Base-by-base conservation (phyloP, 2,329 filamentous ascomycete genomes). In the Grosmannia penicillata region DNA sequence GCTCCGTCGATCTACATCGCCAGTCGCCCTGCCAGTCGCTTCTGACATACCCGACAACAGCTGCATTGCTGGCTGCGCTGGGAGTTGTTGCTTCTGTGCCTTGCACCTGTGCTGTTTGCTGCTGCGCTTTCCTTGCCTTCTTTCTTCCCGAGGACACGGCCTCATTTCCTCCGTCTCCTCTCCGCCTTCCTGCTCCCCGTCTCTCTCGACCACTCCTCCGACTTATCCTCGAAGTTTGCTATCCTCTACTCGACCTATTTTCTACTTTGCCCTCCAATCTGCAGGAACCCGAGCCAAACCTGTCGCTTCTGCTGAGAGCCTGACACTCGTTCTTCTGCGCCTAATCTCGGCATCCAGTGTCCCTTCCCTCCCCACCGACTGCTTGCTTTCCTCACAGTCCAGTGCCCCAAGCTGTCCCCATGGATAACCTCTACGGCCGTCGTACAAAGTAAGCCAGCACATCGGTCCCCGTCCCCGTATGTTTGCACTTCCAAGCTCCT, bases 341-440 rank as follows among this genome's bases (percentile, higher is more conserved):
- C 23, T 15, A 24, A 29, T 27, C 32, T n/a, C 15, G 9, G 27
- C 13, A 13, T 18, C 14, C n/a, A 14, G 5, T 19, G 6, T 14
- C 11, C 18, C 9, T 8, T 23, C 19, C 23, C 4, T 4, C 4
- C 19, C 14, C 30, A 14, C 6, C 17, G 7, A 8, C 30, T 19
- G 13, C 9, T 24, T 6, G 2, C 17, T 17, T 11, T 13, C 26
- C 26, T 13, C 26, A 7, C 5, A 13, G 4, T 15, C 15, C 15
- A 15, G 10, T 17, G 14, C 11, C n/a, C 9, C 4, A 18, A 32
- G 18, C 24, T 23, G 22, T 19, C 60, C 62, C 58, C 56, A 75
- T 76, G 72, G 72, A 74, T 60, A 72, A 69, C 56, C 62, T 75
- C 67, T 89, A 83, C 82, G 80, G 75, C 62, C 79, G 83, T 62